These are phyloP conservation scores for Didymella segeticola DNA, from an alignment of 2,329 filamentous ascomycete genomes.

Conservation along the genomic window DNA sequence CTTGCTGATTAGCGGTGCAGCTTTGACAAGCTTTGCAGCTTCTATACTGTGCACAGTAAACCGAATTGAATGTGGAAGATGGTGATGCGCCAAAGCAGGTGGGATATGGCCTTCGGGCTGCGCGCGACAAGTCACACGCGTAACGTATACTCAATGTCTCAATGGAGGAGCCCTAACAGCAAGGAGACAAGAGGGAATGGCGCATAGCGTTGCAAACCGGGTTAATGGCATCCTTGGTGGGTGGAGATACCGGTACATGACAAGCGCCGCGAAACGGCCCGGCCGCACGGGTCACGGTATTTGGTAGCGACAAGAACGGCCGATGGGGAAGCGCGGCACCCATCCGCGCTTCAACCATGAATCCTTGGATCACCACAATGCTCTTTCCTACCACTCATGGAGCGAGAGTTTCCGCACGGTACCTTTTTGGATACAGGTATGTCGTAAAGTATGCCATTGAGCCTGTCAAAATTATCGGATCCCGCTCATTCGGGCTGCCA, in stretches of 20 bases:
- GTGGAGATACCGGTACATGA: neutral
- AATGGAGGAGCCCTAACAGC: neutral
- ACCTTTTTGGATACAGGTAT: neutral
- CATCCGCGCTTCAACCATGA: neutral
- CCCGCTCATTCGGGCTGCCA: conserved; percentile 1
- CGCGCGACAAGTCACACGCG: too few relatives aligned
- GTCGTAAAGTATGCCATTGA: neutral
- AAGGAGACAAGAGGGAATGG: conserved; percentile 2
- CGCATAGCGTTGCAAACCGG: neutral
- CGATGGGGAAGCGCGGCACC: conserved; percentile 1
- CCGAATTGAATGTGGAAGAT: neutral
- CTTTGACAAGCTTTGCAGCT: neutral
- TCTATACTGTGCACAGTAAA: too few relatives aligned
- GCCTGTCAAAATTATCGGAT: conserved; percentile 4
- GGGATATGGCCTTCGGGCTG: too few relatives aligned
- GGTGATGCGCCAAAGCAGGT: neutral
- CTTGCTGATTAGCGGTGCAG: too few relatives aligned
- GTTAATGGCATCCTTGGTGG: conserved; percentile 4
- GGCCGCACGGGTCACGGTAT: neutral
- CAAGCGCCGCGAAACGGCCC: conserved; percentile 2
- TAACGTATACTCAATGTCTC: conserved; percentile 4
- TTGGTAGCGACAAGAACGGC: conserved; percentile 2
- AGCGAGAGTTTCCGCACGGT: conserved; percentile 8
- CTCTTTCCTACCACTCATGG: neutral
- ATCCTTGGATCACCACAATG: conserved; percentile 8